Percentiles rank a stretch among this genome's conserved stretches.
phyloP scores from a whole-genome alignment of 2,329 filamentous ascomycete genomes.

The Alternaria gansuensis region DNA sequence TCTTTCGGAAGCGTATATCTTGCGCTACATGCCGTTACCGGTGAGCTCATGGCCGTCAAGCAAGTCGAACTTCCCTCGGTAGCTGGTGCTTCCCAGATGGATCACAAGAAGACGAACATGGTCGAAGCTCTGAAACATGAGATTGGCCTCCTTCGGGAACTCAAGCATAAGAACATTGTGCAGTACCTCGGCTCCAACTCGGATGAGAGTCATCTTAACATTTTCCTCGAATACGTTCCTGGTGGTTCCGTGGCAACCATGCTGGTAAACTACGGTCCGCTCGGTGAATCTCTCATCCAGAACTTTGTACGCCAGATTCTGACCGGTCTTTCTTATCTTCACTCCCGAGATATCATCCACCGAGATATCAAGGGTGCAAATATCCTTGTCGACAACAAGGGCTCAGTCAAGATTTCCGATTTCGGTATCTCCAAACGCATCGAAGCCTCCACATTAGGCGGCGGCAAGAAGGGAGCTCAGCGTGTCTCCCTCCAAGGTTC shows the following conservation, averaged over 20 bases:
- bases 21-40: conserved; percentile 92
- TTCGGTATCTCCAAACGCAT: conserved; percentile 99
- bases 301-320: conserved; percentile 98
- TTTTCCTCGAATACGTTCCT: conserved; percentile 99
- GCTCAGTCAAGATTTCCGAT: conserved; percentile 98
- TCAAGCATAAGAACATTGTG: conserved; percentile 96
- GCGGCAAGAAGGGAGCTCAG: conserved; percentile 49
- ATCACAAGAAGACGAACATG: conserved; percentile 96
- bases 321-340: conserved; percentile 89
- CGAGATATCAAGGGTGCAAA: conserved; percentile 99
- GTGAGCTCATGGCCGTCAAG: conserved; percentile 97
- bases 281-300: conserved; percentile 90
- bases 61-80: conserved; percentile 92
- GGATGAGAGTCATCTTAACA: conserved; percentile 91
- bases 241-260: conserved; percentile 97
- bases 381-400: conserved; percentile 98
- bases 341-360: conserved; percentile 95
- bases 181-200: conserved; percentile 96
- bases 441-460: conserved; percentile 80
- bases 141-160: conserved; percentile 89
- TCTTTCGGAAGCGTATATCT: conserved; percentile 97
- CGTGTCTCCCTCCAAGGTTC: conserved; percentile 88
- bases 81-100: conserved; percentile 74
- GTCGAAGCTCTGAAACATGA: conserved; percentile 96
- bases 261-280: conserved; percentile 96